Evolutionary conservation across 495 filamentous ascomycete genomes (phyloP), one percentile per base, ranked within the genome.

Genomic region (Penicillium chermesinum): DNA sequence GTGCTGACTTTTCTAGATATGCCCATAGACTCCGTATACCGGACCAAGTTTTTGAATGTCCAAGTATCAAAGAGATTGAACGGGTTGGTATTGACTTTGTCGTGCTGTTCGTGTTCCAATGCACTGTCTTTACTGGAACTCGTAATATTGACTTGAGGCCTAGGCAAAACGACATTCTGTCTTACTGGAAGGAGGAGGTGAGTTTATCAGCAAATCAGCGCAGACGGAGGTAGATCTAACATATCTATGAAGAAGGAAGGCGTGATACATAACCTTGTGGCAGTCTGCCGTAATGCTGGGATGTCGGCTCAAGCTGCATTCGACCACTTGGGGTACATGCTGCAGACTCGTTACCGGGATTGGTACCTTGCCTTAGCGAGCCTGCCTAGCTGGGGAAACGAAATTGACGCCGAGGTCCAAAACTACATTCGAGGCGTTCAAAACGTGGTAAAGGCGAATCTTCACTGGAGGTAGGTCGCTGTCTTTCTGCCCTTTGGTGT

Each of bases 161-260:
- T 17, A 44, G 41, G 22, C 41, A 44, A 33, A 44, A 44, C 25
- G 41, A 44, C 8, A 14, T 44, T 20, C 7, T 44, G n/a, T 44
- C 41, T 1, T 44, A 44, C 16, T 7, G 15, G 4, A 44, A 33
- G 18, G 41, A 44, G 14, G 10, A 44, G 16, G 41, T 44, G 34
- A 16, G 22, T 34, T 3, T 14, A 16, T 10, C 38, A 8, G 12
- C 39, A 2, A 27, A 25, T 2, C 15, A 8, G 10, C 20, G 20
- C 9, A 25, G 1, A 22, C 10, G 25, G n/a, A 34, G 5, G 4
- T 33, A 10, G n/a, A n/a, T 27, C n/a, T 44, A 25, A 44, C 14
- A 1, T 3, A 27, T 16, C 12, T 2, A 14, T 42, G 12, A 33
- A 44, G 41, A 16, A 10, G 18, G 10, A 14, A 13, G 41, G 41